Evolutionary conservation across 805 yeast genomes (phyloP), one percentile per base, ranked within the genome.

Genomic region (Candida silvicultrix): DNA sequence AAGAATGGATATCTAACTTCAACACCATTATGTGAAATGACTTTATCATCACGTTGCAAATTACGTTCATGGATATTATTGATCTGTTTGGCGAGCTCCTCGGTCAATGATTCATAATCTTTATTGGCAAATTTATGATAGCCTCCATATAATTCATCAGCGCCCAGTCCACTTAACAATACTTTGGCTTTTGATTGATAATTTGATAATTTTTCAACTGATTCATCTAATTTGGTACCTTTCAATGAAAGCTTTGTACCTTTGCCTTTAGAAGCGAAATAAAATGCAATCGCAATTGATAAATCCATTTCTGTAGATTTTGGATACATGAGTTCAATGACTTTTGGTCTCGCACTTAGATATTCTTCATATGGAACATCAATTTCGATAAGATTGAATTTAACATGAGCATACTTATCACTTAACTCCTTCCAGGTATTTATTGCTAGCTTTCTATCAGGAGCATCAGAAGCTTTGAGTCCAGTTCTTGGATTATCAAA

Each of bases 121-220:
- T 65, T 64, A 31, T 68, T 67, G 15, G 64, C 83, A 55, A 94
- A 95, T 40, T 97, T 74, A 20, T 95, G 86, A 62, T 94, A 94
- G 0, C 99, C 99, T 0, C 96, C 99, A 69, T 86, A 90, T 18
- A 94, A 66, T 64, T 94, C 99, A 66, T 94, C 99, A 0, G 99
- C 99, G 1, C 99, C 99, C 12, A 94, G 70, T 0, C 99, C 99
- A 45, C 96, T 87, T 32, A 94, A 69, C 9, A 94, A 63, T 0
- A 94, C 96, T 52, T 80, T 77, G 9, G 89, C 76, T 9, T 65
- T 60, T 18, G 89, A 76, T 2, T 58, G 51, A 54, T 81, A 84
- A 4, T 41, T 23, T 16, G 54, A 44, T 4, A n/a, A 38, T 2
- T 46, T 43, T 16, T 57, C 48, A 1, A 49, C 56, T 19, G 54